phyloP scores from a whole-genome alignment of 805 yeast species.

The Candida bentonensis region DNA sequence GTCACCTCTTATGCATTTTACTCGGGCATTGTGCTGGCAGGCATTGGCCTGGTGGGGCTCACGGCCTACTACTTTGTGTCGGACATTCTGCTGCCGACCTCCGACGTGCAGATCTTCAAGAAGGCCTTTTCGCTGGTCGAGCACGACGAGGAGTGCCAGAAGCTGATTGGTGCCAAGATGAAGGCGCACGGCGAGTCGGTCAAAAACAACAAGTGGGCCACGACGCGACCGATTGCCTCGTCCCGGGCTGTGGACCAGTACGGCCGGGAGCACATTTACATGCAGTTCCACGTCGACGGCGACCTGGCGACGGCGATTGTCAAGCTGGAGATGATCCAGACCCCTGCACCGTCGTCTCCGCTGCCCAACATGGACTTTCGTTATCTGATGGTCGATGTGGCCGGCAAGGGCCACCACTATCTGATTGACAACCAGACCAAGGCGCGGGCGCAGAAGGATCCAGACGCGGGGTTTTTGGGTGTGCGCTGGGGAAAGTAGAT shows the following conservation, averaged over 20 bases:
- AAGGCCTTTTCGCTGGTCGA: conserved; percentile 70
- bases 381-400: conserved; percentile 63
- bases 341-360: conserved; percentile 18
- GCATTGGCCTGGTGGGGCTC: conserved; percentile 28
- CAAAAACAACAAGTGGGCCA: conserved; percentile 56
- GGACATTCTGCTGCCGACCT: conserved; percentile 77
- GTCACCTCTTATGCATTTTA: conserved; percentile 21
- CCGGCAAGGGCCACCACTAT: conserved; percentile 54
- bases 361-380: conserved; percentile 41
- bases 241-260: conserved; percentile 49
- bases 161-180: conserved; percentile 45
- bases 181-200: conserved; percentile 72
- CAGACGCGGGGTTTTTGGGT: conserved; percentile 53
- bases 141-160: conserved; percentile 45
- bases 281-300: conserved; percentile 82
- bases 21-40: conserved; percentile 20
- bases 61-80: conserved; percentile 63
- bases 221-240: conserved; percentile 69
- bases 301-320: conserved; percentile 51
- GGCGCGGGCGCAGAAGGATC: conserved; percentile 32
- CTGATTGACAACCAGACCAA: conserved; percentile 32
- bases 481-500: conserved; percentile 78
- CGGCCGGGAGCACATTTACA: conserved; percentile 66
- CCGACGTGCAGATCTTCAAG: conserved; percentile 83
- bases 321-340: conserved; percentile 65